Percentiles rank a stretch among this genome's conserved stretches.
These are phyloP conservation scores for Entoloma clypeatum DNA, from an alignment of 1,284 basidiomycete genomes.

Conservation along the genomic window DNA sequence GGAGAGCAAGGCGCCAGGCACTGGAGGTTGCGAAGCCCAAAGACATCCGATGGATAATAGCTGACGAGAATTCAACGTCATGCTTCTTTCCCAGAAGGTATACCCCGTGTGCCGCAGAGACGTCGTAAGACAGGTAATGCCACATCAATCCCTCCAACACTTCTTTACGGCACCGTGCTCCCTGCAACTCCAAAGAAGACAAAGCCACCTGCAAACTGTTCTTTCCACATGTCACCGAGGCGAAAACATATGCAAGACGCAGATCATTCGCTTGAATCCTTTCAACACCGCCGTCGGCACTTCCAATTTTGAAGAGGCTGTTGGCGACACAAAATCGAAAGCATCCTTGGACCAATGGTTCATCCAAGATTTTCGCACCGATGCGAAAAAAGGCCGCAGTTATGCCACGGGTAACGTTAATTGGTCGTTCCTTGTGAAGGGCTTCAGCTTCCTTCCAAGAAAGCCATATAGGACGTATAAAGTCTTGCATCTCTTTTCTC, in stretches of 20 bases:
- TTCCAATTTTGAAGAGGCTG: slow-evolving; percentile 20
- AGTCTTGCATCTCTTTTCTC: slow-evolving; percentile 22
- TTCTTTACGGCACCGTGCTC: slow-evolving; percentile 7
- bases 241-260: slow-evolving; percentile 25
- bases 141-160: slow-evolving; percentile 18
- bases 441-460: slow-evolving; percentile 34
- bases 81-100: slow-evolving; percentile 24
- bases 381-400: slow-evolving; percentile 45
- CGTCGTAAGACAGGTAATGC: slow-evolving; percentile 19
- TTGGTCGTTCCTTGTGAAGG: slow-evolving; percentile 13
- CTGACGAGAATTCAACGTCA: slow-evolving; percentile 18
- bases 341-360: slow-evolving; percentile 32
- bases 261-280: slow-evolving; percentile 23
- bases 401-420: slow-evolving; percentile 33
- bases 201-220: slow-evolving; percentile 23
- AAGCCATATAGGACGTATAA: slow-evolving; percentile 37
- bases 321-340: slow-evolving; percentile 22
- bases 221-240: slow-evolving; percentile 19
- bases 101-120: slow-evolving; percentile 21
- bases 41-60: slow-evolving; percentile 18
- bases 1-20: slow-evolving; percentile 25
- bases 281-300: slow-evolving; percentile 12
- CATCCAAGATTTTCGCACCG: slow-evolving; percentile 36
- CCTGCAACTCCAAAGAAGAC: slow-evolving; percentile 12
- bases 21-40: slow-evolving; percentile 22